Evolutionary conservation across 305 asterid genomes (phyloP).

Genomic region (Fraxinus dipetala): DNA sequence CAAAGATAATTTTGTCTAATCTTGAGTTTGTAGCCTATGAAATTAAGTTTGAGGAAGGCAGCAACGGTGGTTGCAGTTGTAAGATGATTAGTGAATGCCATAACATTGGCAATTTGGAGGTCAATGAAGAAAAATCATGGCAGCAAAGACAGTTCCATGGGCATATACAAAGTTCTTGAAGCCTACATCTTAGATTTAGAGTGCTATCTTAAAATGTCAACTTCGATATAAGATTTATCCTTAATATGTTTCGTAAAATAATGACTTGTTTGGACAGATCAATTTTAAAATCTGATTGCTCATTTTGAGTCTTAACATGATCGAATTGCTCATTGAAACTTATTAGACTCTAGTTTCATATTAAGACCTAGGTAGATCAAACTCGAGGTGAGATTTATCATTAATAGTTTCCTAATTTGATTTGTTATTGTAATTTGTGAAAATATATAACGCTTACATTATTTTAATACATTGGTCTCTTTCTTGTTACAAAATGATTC

Average conservation of each 20-base stretch:
- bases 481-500: constrained; percentile 49
- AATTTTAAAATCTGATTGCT: too few relatives aligned
- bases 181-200: constrained; percentile 26
- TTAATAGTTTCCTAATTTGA: too few relatives aligned
- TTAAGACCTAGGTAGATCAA: too few relatives aligned
- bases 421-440: not conserved
- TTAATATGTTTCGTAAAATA: too few relatives aligned
- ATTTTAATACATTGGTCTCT: constrained; percentile 5
- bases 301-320: not conserved
- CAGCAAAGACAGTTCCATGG: constrained; percentile 45
- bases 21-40: constrained; percentile 42
- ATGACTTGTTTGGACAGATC: not conserved
- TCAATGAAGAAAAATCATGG: constrained; percentile 45
- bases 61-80: constrained; percentile 35
- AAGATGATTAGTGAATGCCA: constrained; percentile 46
- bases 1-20: constrained; percentile 32
- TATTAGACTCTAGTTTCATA: too few relatives aligned
- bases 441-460: not conserved
- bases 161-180: constrained; percentile 48
- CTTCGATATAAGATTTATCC: too few relatives aligned
- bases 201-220: too few relatives aligned
- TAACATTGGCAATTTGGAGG: constrained; percentile 29
- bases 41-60: constrained; percentile 34
- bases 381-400: too few relatives aligned
- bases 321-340: not conserved